These are phyloP conservation scores for Torulaspora quercuum DNA, from an alignment of 805 yeast genomes.

Conservation along the genomic window DNA sequence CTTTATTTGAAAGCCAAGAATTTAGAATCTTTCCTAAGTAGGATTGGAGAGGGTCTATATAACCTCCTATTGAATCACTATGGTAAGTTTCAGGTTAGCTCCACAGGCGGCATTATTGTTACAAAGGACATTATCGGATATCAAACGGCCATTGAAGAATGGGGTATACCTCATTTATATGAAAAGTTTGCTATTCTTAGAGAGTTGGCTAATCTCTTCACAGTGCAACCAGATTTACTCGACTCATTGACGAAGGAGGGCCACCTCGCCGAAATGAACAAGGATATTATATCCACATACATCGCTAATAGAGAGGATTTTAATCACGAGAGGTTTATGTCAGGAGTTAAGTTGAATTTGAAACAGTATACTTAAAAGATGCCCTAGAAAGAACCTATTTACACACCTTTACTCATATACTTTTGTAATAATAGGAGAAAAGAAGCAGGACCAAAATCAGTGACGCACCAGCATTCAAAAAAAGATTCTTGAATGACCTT, in stretches of 20 bases:
- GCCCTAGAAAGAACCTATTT: not conserved
- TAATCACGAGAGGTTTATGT: slow-evolving; percentile 40
- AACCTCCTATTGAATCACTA: slow-evolving; percentile 64
- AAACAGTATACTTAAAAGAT: slow-evolving; percentile 13
- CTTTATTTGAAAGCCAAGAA: slow-evolving; percentile 45
- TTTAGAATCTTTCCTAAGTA: slow-evolving; percentile 47
- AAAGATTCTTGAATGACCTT: slow-evolving; percentile 6
- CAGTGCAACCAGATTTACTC: slow-evolving; percentile 77
- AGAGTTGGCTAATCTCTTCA: slow-evolving; percentile 79
- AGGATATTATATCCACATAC: slow-evolving; percentile 59
- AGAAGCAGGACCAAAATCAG: slow-evolving; percentile 9
- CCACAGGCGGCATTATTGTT: slow-evolving; percentile 77
- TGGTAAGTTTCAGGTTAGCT: slow-evolving; percentile 68
- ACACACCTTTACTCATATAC: slow-evolving; percentile 5
- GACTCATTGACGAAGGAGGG: slow-evolving; percentile 80
- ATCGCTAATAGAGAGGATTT: slow-evolving; percentile 69
- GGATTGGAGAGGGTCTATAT: slow-evolving; percentile 57
- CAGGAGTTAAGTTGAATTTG: slow-evolving; percentile 26
- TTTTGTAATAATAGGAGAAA: slow-evolving; percentile 13
- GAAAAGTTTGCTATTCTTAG: slow-evolving; percentile 67
- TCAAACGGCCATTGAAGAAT: slow-evolving; percentile 62
- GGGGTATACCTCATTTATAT: slow-evolving; percentile 59
- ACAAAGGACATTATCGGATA: slow-evolving; percentile 80
- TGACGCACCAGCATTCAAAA: slow-evolving; percentile 11
- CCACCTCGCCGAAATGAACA: slow-evolving; percentile 62